Evolutionary conservation across 2,329 filamentous ascomycete genomes (phyloP).

Genomic region (Cytospora leucostoma): DNA sequence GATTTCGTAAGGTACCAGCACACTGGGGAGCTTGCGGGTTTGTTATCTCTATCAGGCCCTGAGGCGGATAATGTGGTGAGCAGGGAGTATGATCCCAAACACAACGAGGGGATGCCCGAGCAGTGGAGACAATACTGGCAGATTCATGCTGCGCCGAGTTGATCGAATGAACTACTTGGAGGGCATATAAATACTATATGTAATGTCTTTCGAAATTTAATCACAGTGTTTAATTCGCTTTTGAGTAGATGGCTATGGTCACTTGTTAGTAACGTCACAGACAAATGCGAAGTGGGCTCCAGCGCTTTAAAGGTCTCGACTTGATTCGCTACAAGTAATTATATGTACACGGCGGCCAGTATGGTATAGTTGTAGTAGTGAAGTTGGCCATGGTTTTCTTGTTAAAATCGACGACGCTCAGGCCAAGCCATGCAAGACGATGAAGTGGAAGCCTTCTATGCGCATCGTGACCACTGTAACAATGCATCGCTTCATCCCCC

Average conservation of each 20-base stretch:
- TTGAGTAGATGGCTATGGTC: neutral
- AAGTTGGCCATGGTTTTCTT: neutral
- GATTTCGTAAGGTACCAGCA: slow-evolving; percentile 46
- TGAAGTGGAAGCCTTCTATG: neutral
- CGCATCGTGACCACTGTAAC: neutral
- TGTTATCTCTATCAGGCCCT: slow-evolving; percentile 14
- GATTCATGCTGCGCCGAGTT: slow-evolving; percentile 23
- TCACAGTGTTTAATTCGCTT: neutral
- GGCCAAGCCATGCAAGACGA: slow-evolving; percentile 17
- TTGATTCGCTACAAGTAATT: neutral
- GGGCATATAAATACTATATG: neutral
- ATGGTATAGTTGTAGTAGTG: neutral
- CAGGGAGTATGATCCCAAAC: slow-evolving; percentile 22
- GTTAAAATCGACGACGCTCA: slow-evolving; percentile 11
- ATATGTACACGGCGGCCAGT: neutral
- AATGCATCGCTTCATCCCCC: neutral
- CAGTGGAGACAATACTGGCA: slow-evolving; percentile 25
- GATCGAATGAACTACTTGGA: neutral
- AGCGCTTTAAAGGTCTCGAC: neutral
- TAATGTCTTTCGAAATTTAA: neutral
- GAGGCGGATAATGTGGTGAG: slow-evolving; percentile 14
- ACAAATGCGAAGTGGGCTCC: neutral
- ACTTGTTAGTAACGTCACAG: neutral
- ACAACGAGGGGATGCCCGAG: slow-evolving; percentile 20
- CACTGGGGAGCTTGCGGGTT: slow-evolving; percentile 10